Evolutionary conservation across 352 stramenopile species (phyloP).

Genomic region (Globisporangium emineosum): DNA sequence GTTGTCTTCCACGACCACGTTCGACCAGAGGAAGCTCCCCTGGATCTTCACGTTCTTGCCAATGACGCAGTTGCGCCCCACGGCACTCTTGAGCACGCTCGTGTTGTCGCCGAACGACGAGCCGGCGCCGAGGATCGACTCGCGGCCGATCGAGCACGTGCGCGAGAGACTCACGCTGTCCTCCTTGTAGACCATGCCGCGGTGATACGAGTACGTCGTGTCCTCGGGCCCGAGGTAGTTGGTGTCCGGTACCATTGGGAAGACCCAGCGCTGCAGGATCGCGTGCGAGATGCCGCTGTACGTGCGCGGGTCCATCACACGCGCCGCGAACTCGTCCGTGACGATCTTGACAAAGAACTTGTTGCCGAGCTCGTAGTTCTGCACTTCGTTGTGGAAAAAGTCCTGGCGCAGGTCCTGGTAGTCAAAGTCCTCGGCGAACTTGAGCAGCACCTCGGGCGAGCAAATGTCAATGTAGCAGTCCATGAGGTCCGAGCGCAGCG

Average conservation of each 20-base stretch:
- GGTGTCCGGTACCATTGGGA: constrained; percentile 94
- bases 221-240: constrained; percentile 66
- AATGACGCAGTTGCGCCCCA: constrained; percentile 73
- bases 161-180: constrained; percentile 62
- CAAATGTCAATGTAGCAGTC: constrained; percentile 99
- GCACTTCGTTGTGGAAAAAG: constrained; percentile 96
- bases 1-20: constrained; percentile 79
- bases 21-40: constrained; percentile 81
- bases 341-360: constrained; percentile 95
- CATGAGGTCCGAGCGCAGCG: constrained; percentile 91
- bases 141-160: constrained; percentile 55
- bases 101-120: constrained; percentile 55
- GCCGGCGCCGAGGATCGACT: constrained; percentile 71
- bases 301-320: constrained; percentile 92
- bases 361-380: constrained; percentile 97
- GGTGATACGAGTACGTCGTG: constrained; percentile 75
- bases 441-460: constrained; percentile 96
- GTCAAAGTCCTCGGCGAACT: constrained; percentile 98
- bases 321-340: constrained; percentile 90
- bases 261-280: constrained; percentile 94
- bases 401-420: constrained; percentile 95
- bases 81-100: constrained; percentile 51
- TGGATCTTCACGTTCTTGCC: constrained; percentile 68
- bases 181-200: constrained; percentile 85
- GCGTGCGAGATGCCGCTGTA: constrained; percentile 93